phyloP scores from a whole-genome alignment of 2,329 filamentous ascomycete genomes.

The Diplocarpon mali region DNA sequence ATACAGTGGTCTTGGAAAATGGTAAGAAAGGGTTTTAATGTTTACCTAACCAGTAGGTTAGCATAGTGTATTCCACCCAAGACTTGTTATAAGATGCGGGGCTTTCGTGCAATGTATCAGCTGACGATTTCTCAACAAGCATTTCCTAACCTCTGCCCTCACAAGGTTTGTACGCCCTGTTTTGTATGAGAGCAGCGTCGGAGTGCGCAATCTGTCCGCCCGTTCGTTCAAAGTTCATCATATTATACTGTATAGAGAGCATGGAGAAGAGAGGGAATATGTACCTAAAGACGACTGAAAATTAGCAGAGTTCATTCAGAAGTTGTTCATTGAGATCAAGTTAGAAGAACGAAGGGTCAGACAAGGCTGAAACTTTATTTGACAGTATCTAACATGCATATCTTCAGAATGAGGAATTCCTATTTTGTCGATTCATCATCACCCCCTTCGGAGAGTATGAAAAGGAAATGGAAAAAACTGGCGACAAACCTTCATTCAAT shows the following conservation, averaged over 20 bases:
- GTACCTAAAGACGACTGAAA: constrained; percentile 24
- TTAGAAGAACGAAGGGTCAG: constrained; percentile 26
- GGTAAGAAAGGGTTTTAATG: not conserved
- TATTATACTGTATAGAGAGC: constrained; percentile 16
- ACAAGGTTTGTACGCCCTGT: constrained; percentile 32
- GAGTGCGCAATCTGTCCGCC: constrained; percentile 33
- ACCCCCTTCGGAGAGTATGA: constrained; percentile 18
- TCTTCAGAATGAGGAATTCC: constrained; percentile 30
- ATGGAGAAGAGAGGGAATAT: constrained; percentile 8
- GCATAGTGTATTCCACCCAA: constrained; percentile 1
- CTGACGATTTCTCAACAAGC: constrained; percentile 35
- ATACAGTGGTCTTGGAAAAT: constrained; percentile 17
- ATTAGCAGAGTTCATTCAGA: constrained; percentile 15
- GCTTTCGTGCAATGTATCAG: constrained; percentile 27
- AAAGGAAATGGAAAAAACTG: constrained; percentile 6
- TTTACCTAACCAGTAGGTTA: constrained; percentile 8
- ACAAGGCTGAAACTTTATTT: constrained; percentile 35
- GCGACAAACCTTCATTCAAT: constrained; percentile 21
- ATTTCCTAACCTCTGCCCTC: constrained; percentile 27
- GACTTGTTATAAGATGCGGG: constrained; percentile 9
- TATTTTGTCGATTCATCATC: constrained; percentile 29
- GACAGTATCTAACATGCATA: constrained; percentile 29
- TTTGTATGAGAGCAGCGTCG: constrained; percentile 28
- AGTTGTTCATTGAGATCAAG: not conserved
- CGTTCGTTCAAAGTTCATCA: constrained; percentile 37